These are phyloP conservation scores for Carex pumila DNA, from an alignment of 176 grass and related monocot genomes.

Conservation along the genomic window DNA sequence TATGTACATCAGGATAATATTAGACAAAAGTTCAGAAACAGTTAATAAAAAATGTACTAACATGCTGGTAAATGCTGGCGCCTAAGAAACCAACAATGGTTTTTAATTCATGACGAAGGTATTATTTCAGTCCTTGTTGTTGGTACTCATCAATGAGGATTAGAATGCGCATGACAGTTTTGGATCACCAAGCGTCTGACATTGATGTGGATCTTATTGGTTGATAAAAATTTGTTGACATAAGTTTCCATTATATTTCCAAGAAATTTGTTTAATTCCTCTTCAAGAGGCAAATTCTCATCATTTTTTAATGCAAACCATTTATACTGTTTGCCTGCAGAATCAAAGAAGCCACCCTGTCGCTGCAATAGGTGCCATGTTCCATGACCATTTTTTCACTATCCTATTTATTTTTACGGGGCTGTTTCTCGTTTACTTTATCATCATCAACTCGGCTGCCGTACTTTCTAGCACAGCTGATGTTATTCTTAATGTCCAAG, in stretches of 20 bases:
- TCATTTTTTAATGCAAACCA: slow-evolving; percentile 19
- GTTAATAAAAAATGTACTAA: background rate
- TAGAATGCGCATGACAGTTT: background rate
- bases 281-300: background rate
- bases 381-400: slow-evolving; percentile 93
- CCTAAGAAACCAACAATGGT: background rate
- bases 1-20: background rate
- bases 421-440: slow-evolving; percentile 90
- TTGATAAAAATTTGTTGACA: background rate
- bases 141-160: background rate
- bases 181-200: background rate
- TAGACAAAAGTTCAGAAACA: background rate
- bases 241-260: too few relatives aligned
- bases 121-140: background rate
- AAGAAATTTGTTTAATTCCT: too few relatives aligned
- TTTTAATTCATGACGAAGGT: background rate
- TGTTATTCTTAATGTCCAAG: slow-evolving; percentile 71
- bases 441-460: slow-evolving; percentile 85
- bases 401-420: slow-evolving; percentile 91
- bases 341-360: slow-evolving; percentile 47
- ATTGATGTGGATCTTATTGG: background rate
- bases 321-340: slow-evolving; percentile 49
- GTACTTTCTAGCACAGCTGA: slow-evolving; percentile 63
- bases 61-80: background rate
- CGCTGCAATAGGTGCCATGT: slow-evolving; percentile 52